A percentile compares a stretch with the other conserved stretches of the same genome.
phyloP scores from a whole-genome alignment of 2,329 filamentous ascomycete genomes.

The Nigrospora oryzae region DNA sequence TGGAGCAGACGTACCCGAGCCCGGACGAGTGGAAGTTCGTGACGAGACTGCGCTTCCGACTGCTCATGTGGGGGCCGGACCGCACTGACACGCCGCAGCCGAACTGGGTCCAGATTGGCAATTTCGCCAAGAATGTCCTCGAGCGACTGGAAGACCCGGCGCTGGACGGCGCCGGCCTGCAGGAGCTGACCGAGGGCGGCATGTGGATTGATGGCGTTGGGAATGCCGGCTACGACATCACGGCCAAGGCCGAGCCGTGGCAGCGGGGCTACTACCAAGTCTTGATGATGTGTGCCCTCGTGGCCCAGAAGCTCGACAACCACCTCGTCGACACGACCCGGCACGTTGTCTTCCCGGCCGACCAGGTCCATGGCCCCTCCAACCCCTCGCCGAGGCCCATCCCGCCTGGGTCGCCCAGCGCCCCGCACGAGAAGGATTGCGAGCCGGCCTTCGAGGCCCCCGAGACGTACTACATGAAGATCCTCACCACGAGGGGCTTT shows the following conservation, averaged over 20 bases:
- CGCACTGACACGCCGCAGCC: constrained; percentile 42
- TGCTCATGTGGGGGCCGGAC: constrained; percentile 52
- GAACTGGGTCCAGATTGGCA: constrained; percentile 64
- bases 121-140: constrained; percentile 51
- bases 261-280: constrained; percentile 76
- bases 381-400: constrained; percentile 74
- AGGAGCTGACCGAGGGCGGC: constrained; percentile 45
- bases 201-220: constrained; percentile 46
- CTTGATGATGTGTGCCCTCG: constrained; percentile 67
- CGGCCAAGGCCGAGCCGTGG: constrained; percentile 74
- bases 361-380: constrained; percentile 71
- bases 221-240: constrained; percentile 54
- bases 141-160: constrained; percentile 59
- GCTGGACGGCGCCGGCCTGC: constrained; percentile 59
- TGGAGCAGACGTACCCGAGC: constrained; percentile 71
- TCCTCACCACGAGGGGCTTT: constrained; percentile 75
- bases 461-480: constrained; percentile 71
- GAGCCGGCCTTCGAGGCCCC: constrained; percentile 60
- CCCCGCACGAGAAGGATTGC: constrained; percentile 70
- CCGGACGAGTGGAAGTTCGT: constrained; percentile 73
- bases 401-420: constrained; percentile 50
- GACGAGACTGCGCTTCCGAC: constrained; percentile 60
- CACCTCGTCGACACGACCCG: constrained; percentile 64
- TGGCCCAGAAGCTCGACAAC: constrained; percentile 74
- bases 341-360: constrained; percentile 59